Evolutionary conservation across 2,329 filamentous ascomycete species (phyloP).

Genomic region (Macrophomina pseudophaseolina): DNA sequence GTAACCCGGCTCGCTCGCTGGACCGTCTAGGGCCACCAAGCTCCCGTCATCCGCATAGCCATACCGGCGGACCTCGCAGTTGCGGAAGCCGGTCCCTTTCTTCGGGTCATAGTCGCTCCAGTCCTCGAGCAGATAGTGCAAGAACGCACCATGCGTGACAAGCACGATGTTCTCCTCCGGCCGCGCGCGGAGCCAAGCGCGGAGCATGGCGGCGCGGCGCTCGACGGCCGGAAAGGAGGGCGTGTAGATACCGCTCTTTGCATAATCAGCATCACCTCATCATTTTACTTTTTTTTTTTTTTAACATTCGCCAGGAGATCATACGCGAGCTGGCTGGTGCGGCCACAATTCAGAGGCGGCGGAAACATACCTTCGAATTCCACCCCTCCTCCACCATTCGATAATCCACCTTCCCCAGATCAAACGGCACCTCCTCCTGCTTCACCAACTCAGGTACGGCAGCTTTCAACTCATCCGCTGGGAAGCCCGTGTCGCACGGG

Average conservation of each 20-base stretch:
- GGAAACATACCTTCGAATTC: constrained; percentile 65
- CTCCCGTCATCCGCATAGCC: constrained; percentile 40
- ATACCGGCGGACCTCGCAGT: constrained; percentile 43
- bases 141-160: constrained; percentile 81
- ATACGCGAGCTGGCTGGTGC: too few species aligned
- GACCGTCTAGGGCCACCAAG: constrained; percentile 33
- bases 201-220: constrained; percentile 37
- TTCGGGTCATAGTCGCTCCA: constrained; percentile 66
- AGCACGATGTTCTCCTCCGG: constrained; percentile 72
- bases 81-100: constrained; percentile 47
- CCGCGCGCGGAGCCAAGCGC: constrained; percentile 60
- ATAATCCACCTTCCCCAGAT: constrained; percentile 61
- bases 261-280: too few species aligned
- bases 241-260: constrained; percentile 40
- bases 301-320: too few species aligned
- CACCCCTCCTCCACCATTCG: constrained; percentile 67
- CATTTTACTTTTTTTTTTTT: too few species aligned
- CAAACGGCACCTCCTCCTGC: constrained; percentile 40
- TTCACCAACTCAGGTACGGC: constrained; percentile 53
- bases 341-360: too few species aligned
- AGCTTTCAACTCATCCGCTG: constrained; percentile 55
- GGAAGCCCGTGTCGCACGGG: constrained; percentile 77
- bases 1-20: constrained; percentile 29
- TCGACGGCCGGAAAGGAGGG: constrained; percentile 37
- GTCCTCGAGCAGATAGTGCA: constrained; percentile 86